These are phyloP conservation scores for Triticum monococcum DNA, from an alignment of 176 grass and related monocot genomes.

Conservation along the genomic window DNA sequence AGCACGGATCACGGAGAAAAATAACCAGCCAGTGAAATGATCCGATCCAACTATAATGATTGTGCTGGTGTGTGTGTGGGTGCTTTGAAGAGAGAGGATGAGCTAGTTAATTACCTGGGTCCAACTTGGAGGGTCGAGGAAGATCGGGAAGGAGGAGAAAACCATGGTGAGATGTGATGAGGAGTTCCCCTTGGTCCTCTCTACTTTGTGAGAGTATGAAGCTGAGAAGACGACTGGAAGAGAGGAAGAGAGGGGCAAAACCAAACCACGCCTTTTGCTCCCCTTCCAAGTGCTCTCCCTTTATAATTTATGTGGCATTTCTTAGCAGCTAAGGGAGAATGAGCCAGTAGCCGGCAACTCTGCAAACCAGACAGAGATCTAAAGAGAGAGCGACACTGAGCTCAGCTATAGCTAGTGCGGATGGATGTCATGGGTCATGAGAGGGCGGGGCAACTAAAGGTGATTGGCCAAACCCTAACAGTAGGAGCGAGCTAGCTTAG, in stretches of 20 bases:
- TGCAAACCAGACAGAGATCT: conserved; percentile 18
- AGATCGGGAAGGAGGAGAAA: conserved; percentile 87
- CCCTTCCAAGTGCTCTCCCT: conserved; percentile 30
- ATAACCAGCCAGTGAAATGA: background rate
- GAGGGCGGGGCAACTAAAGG: conserved; percentile 29
- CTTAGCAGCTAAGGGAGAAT: conserved; percentile 59
- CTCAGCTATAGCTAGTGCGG: conserved; percentile 32
- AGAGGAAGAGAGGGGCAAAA: conserved; percentile 31
- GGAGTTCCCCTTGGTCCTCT: background rate
- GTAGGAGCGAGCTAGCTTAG: conserved; percentile 14
- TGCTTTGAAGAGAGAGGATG: background rate
- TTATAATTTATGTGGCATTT: conserved; percentile 64
- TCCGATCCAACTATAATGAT: background rate
- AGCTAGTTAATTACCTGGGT: conserved; percentile 58
- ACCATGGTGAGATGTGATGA: conserved; percentile 55
- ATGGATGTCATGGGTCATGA: conserved; percentile 33
- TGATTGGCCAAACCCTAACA: conserved; percentile 45
- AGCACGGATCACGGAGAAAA: background rate
- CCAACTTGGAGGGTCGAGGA: conserved; percentile 91
- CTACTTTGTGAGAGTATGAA: background rate
- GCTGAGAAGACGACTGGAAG: background rate
- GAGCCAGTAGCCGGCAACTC: conserved; percentile 18
- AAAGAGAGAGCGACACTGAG: conserved; percentile 22
- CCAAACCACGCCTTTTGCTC: conserved; percentile 38
- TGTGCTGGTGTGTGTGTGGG: background rate